Evolutionary conservation across 1,284 basidiomycete species (phyloP), one percentile per base, ranked within the genome.

Genomic region (Sanguinoderma infundibulare): DNA sequence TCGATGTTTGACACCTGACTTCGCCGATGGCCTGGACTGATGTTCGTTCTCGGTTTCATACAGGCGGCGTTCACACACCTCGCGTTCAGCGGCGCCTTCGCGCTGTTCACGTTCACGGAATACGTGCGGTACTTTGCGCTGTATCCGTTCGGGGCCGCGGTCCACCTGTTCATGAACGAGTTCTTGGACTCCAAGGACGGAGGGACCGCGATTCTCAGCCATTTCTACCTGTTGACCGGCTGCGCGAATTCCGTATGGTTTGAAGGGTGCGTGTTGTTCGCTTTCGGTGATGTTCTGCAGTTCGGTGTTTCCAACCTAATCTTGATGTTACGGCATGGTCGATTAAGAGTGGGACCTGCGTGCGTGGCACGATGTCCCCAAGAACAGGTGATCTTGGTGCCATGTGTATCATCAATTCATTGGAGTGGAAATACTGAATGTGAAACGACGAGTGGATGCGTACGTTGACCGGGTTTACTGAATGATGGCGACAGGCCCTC

Each of bases 71-170:
- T 99, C 75, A 91, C 94, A 39, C 96, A 98, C 74, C 79, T 99
- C 35, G 90, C 95, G 4, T 98, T 98, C 78, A 96, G 93, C 66
- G 89, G 90, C 28, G 96, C 95, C 5, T 98, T 98, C 74, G 90
- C 96, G 5, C 76, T 94, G 64, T 98, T 98, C 79, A 94, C 89
- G n/a, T 98, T 98, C 74, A 89, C 92, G 58, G 96, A 98, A 78
- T 98, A 98, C 78, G 85, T 97, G 65, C 92, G 98, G 53, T 99
- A 98, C 77, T 99, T 98, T 77, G 98, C 98, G 35, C 86, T 99
- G 34, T 98, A 97, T 77, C 98, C 98, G 3, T 92, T 98, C 69
- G 96, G 96, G 8, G 97, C 94, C 5, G 83, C 89, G 12, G 87
- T 99, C 28, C 98, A 99, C 78, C 80, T 98, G 63, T 99, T 99